These are phyloP conservation scores for Zymoseptoria crescenta DNA, from an alignment of 2,329 filamentous ascomycete genomes.

Conservation along the genomic window DNA sequence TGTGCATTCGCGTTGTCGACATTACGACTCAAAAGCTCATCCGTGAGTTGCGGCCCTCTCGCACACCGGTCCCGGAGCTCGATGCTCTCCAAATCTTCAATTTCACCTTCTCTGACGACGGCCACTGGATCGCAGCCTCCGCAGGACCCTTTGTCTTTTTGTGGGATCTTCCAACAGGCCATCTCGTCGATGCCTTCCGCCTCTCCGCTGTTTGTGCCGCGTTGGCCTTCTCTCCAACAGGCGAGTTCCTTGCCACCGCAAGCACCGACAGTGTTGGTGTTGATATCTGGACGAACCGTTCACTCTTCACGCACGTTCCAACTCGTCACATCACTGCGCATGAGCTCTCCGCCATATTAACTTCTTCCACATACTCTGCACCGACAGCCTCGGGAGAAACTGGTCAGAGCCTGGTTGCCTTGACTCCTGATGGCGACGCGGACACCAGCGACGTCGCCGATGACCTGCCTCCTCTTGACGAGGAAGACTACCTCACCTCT, in stretches of 20 bases:
- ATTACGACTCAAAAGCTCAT: conserved; percentile 84
- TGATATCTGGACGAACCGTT: conserved; percentile 93
- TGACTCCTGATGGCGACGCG: conserved; percentile 57
- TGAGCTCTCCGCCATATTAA: conserved; percentile 55
- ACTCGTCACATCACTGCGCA: conserved; percentile 76
- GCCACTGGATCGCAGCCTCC: conserved; percentile 85
- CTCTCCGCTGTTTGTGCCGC: conserved; percentile 72
- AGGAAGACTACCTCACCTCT: conserved; percentile 49
- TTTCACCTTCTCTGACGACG: conserved; percentile 73
- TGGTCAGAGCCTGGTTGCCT: conserved; percentile 65
- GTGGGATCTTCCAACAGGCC: conserved; percentile 93
- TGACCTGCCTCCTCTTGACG: conserved; percentile 47
- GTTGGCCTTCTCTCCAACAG: conserved; percentile 78
- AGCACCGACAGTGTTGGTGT: conserved; percentile 76
- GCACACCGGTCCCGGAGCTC: conserved; percentile 19
- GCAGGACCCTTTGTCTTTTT: conserved; percentile 74
- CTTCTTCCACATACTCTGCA: conserved; percentile 11
- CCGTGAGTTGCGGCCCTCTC: conserved; percentile 81
- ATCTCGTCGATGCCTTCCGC: conserved; percentile 86
- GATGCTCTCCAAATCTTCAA: conserved; percentile 27
- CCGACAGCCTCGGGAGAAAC: conserved; percentile 79
- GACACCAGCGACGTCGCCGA: conserved; percentile 41
- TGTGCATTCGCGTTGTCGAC: conserved; percentile 81
- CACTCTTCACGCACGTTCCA: conserved; percentile 79
- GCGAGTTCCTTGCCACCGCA: conserved; percentile 89